Percentiles rank a stretch among this genome's conserved stretches.
Evolutionary conservation across 352 stramenopile species (phyloP).

Genomic region (Blastocystis hominis): DNA sequence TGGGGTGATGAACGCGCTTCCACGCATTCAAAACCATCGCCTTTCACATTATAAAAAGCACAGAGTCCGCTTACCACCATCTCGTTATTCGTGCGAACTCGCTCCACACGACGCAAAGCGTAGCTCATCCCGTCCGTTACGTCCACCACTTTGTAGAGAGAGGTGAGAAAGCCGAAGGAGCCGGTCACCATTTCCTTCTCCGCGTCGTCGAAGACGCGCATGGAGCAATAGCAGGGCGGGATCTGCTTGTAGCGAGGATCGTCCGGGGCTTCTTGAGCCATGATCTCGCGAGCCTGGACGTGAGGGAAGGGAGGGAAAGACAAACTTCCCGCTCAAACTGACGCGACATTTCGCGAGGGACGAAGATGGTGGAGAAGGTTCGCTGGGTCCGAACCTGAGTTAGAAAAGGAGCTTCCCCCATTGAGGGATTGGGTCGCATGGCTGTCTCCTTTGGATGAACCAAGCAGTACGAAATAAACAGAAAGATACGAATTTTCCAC

Average conservation of each 20-base stretch:
- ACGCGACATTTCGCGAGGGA: neutral
- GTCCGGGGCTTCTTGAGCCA: slow-evolving; percentile 15
- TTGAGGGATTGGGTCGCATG: neutral
- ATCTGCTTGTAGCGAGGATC: slow-evolving; percentile 53
- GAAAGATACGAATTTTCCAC: neutral
- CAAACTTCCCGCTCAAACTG: neutral
- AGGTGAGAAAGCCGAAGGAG: slow-evolving; percentile 40
- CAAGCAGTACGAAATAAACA: neutral
- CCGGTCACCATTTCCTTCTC: slow-evolving; percentile 5
- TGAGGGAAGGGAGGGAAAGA: neutral
- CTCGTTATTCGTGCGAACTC: slow-evolving; percentile 66
- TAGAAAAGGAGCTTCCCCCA: neutral
- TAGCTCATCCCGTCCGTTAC: slow-evolving; percentile 70
- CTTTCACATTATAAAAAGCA: neutral
- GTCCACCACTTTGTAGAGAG: slow-evolving; percentile 67
- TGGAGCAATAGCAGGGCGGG: slow-evolving; percentile 23
- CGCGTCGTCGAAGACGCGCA: neutral
- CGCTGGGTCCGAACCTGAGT: neutral
- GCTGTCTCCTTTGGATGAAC: neutral
- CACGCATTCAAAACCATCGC: slow-evolving; percentile 58
- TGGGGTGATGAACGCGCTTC: slow-evolving; percentile 65
- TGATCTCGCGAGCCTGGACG: neutral
- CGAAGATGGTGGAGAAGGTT: neutral
- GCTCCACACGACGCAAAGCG: slow-evolving; percentile 72
- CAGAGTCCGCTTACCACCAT: slow-evolving; percentile 25